Evolutionary conservation across 768 basidiomycete species (phyloP), one percentile per base, ranked within the genome.

Genomic region (Lactifluus volemus): DNA sequence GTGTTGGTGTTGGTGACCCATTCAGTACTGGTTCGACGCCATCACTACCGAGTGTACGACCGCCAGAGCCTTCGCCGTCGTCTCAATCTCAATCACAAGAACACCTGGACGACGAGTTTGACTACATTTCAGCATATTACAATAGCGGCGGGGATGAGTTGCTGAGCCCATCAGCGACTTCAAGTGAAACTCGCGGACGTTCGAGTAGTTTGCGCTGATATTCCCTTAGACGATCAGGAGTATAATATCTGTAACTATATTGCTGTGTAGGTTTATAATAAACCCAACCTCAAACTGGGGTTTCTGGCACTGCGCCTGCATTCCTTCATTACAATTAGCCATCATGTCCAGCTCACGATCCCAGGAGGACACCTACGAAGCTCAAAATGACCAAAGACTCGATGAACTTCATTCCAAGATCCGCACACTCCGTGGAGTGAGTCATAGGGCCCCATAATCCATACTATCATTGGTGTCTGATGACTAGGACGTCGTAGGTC

Each of bases 371-470:
- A 87, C 85, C 1, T 92, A 92, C 67, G 91, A 93, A 71, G 70
- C 80, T 7, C 91, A 94, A 72, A 94, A 93, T 70, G 89, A 94
- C 76, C 84, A 89, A 68, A 78, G 83, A 32, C 78, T 93, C 11
- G 89, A 93, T 59, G 87, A 90, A 53, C 77, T 94, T 2, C 91
- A 93, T 71, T 83, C 88, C 19, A 94, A 94, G 71, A 82, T 92
- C 51, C 81, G 89, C 45, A 87, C 86, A 17, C 70, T 93, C 50
- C 84, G 90, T 63, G 86, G 87, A n/a, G 91, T 92, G 70, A 65
- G 82, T 17, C 21, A 19, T 7, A 25, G 25, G 29, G 21, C 12
- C 38, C 12, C 21, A 17, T 5, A 47, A 47, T 15, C 12, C 19
- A 21, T 4, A 4, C 14, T 5, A 12, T 6, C 21, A 59, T 49